Conservation (phyloP, 169 alveolate species). For the Plasmodium blacklocki region DNA sequence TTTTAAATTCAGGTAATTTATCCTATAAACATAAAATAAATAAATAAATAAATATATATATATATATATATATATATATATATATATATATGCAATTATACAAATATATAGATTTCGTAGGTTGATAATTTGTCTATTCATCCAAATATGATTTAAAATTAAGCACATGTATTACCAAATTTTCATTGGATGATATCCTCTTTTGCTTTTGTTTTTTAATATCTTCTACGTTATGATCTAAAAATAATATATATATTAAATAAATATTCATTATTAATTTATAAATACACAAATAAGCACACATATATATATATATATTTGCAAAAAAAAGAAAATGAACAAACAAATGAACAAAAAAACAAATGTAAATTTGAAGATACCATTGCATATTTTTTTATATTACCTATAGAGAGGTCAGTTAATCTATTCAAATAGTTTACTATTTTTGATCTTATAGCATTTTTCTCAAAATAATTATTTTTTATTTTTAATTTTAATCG, state of each 20-base stretch:
- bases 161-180: conserved; percentile 3
- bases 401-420: conserved; percentile 56
- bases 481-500: conserved; percentile 50
- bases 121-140: too few species aligned
- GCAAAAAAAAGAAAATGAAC: neutral
- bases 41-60: neutral
- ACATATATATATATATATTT: neutral
- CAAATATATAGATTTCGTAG: too few species aligned
- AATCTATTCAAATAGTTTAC: conserved; percentile 55
- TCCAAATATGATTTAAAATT: neutral
- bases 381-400: neutral
- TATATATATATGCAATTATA: too few species aligned
- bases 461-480: conserved; percentile 52
- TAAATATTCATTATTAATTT: neutral
- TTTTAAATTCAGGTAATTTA: conserved; percentile 23
- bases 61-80: too few species aligned
- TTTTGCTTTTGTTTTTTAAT: neutral
- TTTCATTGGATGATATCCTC: neutral
- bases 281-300: neutral
- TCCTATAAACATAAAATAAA: conserved; percentile 23
- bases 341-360: neutral
- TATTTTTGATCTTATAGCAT: conserved; percentile 60
- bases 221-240: conserved; percentile 7
- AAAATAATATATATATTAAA: neutral
- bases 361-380: neutral